Base-by-base conservation (phyloP, 306 rosid genomes). In the Cercis canadensis region DNA sequence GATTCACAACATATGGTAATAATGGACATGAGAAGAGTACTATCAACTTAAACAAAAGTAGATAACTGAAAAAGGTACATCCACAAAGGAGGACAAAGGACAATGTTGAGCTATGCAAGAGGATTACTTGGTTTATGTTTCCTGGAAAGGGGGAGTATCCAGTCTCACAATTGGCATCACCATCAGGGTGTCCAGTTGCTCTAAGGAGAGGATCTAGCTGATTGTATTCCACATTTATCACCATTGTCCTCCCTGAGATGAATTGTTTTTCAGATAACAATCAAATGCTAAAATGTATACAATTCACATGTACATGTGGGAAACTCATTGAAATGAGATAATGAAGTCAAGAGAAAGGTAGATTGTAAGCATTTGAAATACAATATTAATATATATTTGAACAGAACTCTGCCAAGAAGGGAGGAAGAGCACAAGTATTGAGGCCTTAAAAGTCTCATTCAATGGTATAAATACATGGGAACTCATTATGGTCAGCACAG, bases 111-210 rank as follows among this genome's bases (percentile, higher is more conserved):
- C 49, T 76, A 17, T 54, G 75, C 59, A 53, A 80, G 74, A 83
- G 52, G 36, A 70, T 87, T 94, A 94, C 96, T 77, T 91, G 99
- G 82, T 94, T 91, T 75, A 94, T 94, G 73, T 94, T 94, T 84
- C 99, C 99, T 11, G 97, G 97, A 84, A 87, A 94, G 12, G 92
- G 99, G 66, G 97, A 94, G 77, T 74, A 91, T 79, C 99, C 97
- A 15, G 92, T 89, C 87, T 89, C 95, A 69, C 64, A 18, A 75
- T 94, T 94, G 81, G 78, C 90, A 73, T 94, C 99, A 5, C 99
- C 99, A 18, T 91, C 95, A 54, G 95, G 90, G 81, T 78, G 57
- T 76, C 92, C 91, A 74, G 97, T 91, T 71, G 97, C 97, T 89
- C 95, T 89, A 11, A 94, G 92, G 68, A 91, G 96, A 57, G 99